These are phyloP conservation scores for Pelargonium citronellum DNA, from an alignment of 441 rosid genomes.

Conservation along the genomic window DNA sequence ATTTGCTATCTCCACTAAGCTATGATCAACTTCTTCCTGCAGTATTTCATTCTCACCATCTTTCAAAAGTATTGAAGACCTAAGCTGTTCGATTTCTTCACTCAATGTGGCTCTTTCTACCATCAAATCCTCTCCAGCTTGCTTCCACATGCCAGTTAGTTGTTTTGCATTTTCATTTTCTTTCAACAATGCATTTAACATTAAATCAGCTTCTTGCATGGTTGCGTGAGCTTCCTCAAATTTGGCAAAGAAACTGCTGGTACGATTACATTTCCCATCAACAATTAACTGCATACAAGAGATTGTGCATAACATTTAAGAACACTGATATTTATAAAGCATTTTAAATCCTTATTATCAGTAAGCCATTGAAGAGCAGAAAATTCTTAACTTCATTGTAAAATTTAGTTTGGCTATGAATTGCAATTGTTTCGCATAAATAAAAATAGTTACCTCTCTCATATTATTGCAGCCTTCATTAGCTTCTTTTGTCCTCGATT, in stretches of 20 bases:
- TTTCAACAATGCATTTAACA: constrained; percentile 56
- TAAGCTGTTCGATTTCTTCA: constrained; percentile 56
- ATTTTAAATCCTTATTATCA: not conserved
- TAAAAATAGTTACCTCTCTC: constrained; percentile 33
- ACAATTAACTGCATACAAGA: constrained; percentile 36
- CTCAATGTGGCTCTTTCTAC: constrained; percentile 45
- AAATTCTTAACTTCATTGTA: not conserved
- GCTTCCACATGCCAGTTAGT: constrained; percentile 50
- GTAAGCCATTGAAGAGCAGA: not conserved
- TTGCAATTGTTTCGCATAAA: not conserved
- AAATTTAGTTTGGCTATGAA: constrained; percentile 1
- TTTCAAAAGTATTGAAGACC: constrained; percentile 39
- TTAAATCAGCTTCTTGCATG: constrained; percentile 73
- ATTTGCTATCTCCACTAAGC: constrained; percentile 39
- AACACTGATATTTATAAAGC: constrained; percentile 14
- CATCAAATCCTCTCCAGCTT: constrained; percentile 50
- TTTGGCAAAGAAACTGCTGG: constrained; percentile 46
- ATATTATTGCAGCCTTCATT: constrained; percentile 28
- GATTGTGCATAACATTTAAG: constrained; percentile 23
- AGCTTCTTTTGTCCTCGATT: constrained; percentile 27
- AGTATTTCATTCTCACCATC: constrained; percentile 52
- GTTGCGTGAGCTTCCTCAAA: constrained; percentile 65
- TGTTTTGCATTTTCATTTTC: constrained; percentile 57
- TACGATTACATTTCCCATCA: constrained; percentile 37
- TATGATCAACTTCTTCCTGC: constrained; percentile 35